Evolutionary conservation across 2,329 filamentous ascomycete genomes (phyloP).

Genomic region (Fusarium pseudocircinatum): DNA sequence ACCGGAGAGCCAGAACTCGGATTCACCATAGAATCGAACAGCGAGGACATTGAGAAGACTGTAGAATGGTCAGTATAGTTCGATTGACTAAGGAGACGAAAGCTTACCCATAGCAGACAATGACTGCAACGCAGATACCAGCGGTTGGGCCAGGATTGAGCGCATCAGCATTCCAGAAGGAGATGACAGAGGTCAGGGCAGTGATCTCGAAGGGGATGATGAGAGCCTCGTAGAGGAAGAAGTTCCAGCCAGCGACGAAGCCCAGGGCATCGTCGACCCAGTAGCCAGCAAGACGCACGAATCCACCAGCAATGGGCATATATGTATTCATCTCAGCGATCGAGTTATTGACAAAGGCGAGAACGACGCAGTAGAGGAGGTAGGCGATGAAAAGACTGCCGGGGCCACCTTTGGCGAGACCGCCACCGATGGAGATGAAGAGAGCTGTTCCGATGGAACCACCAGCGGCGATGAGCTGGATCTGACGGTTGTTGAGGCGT

Average conservation of each 20-base stretch:
- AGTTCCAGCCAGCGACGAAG: slow-evolving; percentile 34
- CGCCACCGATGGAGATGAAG: slow-evolving; percentile 36
- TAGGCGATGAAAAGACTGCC: slow-evolving; percentile 27
- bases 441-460: slow-evolving; percentile 35
- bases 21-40: slow-evolving; percentile 55
- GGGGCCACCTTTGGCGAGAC: slow-evolving; percentile 30
- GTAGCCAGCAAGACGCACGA: slow-evolving; percentile 28
- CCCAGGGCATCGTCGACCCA: slow-evolving; percentile 32
- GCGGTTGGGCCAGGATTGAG: slow-evolving; percentile 48
- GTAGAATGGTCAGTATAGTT: not conserved
- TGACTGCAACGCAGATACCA: slow-evolving; percentile 56
- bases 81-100: too few species aligned
- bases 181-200: slow-evolving; percentile 59
- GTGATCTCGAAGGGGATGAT: slow-evolving; percentile 63
- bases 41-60: slow-evolving; percentile 53
- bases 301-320: slow-evolving; percentile 31
- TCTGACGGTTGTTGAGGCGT: slow-evolving; percentile 32
- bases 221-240: slow-evolving; percentile 54
- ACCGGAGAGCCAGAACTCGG: slow-evolving; percentile 58
- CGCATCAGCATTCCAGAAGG: slow-evolving; percentile 58
- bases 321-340: slow-evolving; percentile 36
- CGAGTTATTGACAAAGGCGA: slow-evolving; percentile 32
- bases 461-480: slow-evolving; percentile 44
- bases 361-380: slow-evolving; percentile 19
- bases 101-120: slow-evolving; percentile 52